These are phyloP conservation scores for Mycena venus DNA, from an alignment of 768 basidiomycete genomes.

Conservation along the genomic window DNA sequence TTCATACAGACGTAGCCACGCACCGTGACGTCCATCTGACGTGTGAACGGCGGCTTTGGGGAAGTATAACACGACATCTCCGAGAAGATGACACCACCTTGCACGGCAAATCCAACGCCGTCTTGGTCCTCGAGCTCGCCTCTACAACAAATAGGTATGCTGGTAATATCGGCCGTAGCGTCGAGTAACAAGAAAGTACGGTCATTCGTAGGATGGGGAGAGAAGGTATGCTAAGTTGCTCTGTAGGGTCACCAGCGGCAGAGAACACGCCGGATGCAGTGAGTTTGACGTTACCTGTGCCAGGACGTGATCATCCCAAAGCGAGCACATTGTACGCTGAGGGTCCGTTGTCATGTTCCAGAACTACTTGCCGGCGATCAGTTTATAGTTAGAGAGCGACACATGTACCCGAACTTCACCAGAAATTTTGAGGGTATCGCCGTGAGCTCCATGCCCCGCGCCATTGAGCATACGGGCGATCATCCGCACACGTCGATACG, in stretches of 20 bases:
- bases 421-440: not conserved
- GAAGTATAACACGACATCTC: not conserved
- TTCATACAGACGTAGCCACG: not conserved
- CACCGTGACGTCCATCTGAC: not conserved
- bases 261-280: not conserved
- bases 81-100: not conserved
- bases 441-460: not conserved
- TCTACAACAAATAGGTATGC: not conserved
- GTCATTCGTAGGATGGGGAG: too few species aligned
- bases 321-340: not conserved
- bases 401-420: not conserved
- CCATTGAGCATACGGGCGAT: not conserved
- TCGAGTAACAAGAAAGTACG: not conserved
- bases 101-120: not conserved
- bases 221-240: not conserved
- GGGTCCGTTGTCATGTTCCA: not conserved
- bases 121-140: not conserved
- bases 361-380: not conserved
- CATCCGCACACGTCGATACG: not conserved
- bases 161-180: not conserved
- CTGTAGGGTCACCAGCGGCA: not conserved
- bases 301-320: not conserved
- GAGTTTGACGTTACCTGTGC: not conserved
- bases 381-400: not conserved
- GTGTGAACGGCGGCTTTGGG: not conserved